These are phyloP conservation scores for Fusarium nanum DNA, from an alignment of 2,329 filamentous ascomycete species.

Conservation along the genomic window DNA sequence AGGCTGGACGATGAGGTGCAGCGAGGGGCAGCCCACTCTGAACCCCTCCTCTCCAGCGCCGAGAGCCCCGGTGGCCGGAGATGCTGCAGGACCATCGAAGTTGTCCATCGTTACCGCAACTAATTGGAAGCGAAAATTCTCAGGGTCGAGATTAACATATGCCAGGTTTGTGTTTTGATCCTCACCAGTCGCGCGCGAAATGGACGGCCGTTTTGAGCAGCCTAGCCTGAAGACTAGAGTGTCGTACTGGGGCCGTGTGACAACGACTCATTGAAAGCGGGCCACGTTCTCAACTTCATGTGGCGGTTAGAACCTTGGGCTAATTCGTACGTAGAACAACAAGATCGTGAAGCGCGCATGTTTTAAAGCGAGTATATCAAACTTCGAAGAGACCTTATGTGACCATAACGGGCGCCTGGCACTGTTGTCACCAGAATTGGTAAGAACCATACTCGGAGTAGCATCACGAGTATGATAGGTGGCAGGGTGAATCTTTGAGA, in stretches of 20 bases:
- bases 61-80: slow-evolving; percentile 35
- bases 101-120: slow-evolving; percentile 31
- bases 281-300: slow-evolving; percentile 48
- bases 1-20: slow-evolving; percentile 33
- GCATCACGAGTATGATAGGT: slow-evolving; percentile 11
- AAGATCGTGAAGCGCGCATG: slow-evolving; percentile 31
- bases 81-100: slow-evolving; percentile 34
- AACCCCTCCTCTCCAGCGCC: slow-evolving; percentile 35
- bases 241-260: slow-evolving; percentile 40
- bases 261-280: slow-evolving; percentile 48
- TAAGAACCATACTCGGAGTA: slow-evolving; percentile 11
- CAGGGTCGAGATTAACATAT: slow-evolving; percentile 33
- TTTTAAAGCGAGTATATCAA: slow-evolving; percentile 20
- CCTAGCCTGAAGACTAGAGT: slow-evolving; percentile 39
- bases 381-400: slow-evolving; percentile 7
- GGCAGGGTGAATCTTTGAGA: neutral
- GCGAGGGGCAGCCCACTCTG: slow-evolving; percentile 36
- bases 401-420: slow-evolving; percentile 2
- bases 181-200: slow-evolving; percentile 43
- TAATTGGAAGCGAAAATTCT: slow-evolving; percentile 43
- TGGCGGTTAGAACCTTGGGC: slow-evolving; percentile 42
- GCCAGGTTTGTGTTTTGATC: slow-evolving; percentile 30
- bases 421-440: neutral
- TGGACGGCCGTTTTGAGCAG: slow-evolving; percentile 41
- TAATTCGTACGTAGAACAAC: slow-evolving; percentile 29